Evolutionary conservation across 257 asterid species (phyloP), one percentile per base, ranked within the genome.

Genomic region (Nicotiana tabacum): DNA sequence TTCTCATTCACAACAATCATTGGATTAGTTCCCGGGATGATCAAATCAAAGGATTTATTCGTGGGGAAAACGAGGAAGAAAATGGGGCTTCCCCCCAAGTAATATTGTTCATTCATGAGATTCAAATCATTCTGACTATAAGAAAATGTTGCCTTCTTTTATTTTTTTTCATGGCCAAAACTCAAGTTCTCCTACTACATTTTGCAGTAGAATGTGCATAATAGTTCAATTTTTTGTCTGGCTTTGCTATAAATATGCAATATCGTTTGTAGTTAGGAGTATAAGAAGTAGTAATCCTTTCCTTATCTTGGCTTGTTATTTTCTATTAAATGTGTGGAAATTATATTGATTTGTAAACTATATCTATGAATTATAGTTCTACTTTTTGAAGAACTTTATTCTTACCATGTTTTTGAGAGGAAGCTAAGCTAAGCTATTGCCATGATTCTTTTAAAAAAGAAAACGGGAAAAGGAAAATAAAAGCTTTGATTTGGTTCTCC

Each of bases 41-140:
- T 93, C 86, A 94, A 94, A 86, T 94, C 98, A 58, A 94, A 88
- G 83, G 98, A 94, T 87, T 87, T 94, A 78, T 93, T 85, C 66
- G 97, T 94, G 6, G 97, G 97, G 9, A 94, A 92, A 84, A 88
- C 89, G 3, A 87, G 98, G 91, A 94, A 91, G 88, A 86, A 87
- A 72, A 85, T 93, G 62, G 98, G 97, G 15, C 93, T 94, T 39
- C 87, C 90, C 43, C 90, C 78, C 0, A 39, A 70, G 33, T 69
- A 24, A 1, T 24, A 13, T 46, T 46, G 55, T 46, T 72, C 18
- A 24, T 46, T 39, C 61, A 46, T 46, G 60, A 21, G 33, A 46
- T 72, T 46, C 18, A 5, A 7, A 72, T 72, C 61, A 72, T 24
- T 46, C 13, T 72, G 13, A 11, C 58, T 46, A 30, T n/a, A 17